phyloP scores from a whole-genome alignment of 345 rosid genomes.

The Salix purpurea region DNA sequence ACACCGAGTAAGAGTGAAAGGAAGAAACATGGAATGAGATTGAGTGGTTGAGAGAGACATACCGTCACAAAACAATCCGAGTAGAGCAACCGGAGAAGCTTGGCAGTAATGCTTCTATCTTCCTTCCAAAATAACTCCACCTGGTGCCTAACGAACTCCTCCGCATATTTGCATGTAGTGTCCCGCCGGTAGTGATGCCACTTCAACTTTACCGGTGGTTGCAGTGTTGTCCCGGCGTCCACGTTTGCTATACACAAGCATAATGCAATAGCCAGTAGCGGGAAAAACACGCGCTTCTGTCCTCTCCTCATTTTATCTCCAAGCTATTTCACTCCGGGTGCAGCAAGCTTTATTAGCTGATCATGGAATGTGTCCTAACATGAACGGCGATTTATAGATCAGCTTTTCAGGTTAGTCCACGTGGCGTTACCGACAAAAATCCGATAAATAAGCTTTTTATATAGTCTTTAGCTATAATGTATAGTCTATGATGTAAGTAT shows the following conservation, averaged over 20 bases:
- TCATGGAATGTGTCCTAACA: neutral
- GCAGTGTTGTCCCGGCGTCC: slow-evolving; percentile 36
- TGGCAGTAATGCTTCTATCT: slow-evolving; percentile 50
- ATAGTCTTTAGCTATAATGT: neutral
- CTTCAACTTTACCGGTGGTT: slow-evolving; percentile 36
- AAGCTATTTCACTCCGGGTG: slow-evolving; percentile 1
- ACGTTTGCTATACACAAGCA: slow-evolving; percentile 23
- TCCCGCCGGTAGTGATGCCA: slow-evolving; percentile 55
- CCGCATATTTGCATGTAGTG: slow-evolving; percentile 50
- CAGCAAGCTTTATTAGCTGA: slow-evolving; percentile 7
- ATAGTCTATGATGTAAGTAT: neutral
- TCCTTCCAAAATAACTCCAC: slow-evolving; percentile 29
- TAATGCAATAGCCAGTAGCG: slow-evolving; percentile 25
- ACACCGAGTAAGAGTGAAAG: too few relatives aligned
- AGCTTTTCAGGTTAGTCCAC: slow-evolving; percentile 1
- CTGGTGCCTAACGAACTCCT: slow-evolving; percentile 46
- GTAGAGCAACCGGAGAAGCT: slow-evolving; percentile 65
- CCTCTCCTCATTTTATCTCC: slow-evolving; percentile 8
- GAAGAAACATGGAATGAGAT: neutral
- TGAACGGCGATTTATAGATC: slow-evolving; percentile 19
- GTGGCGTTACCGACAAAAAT: slow-evolving; percentile 7
- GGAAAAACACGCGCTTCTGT: neutral
- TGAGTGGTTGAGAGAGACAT: slow-evolving; percentile 6
- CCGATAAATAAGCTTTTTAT: neutral
- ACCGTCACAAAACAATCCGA: slow-evolving; percentile 67